phyloP scores from a whole-genome alignment of 2,329 filamentous ascomycete genomes.

The Zasmidium citrigriseum region DNA sequence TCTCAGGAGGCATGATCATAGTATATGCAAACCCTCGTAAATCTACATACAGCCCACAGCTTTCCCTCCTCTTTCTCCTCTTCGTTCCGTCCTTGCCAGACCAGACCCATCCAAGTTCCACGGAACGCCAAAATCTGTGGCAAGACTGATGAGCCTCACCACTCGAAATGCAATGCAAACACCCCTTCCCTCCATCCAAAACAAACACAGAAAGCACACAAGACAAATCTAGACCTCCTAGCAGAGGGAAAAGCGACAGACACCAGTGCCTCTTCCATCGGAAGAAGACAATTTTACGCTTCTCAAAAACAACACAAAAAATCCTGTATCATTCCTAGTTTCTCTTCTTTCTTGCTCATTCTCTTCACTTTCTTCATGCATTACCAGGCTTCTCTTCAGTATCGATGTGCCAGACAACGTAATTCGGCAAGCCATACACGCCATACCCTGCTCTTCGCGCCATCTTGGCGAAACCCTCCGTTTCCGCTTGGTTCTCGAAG shows the following conservation, averaged over 20 bases:
- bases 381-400: constrained; percentile 94
- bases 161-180: too few species aligned
- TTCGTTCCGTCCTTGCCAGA: background rate
- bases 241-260: too few species aligned
- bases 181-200: too few species aligned
- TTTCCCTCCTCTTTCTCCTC: too few species aligned
- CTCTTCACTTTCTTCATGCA: constrained; percentile 33
- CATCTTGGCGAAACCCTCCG: constrained; percentile 98
- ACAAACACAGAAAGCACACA: background rate
- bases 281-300: background rate
- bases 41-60: background rate
- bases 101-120: too few species aligned
- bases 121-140: too few species aligned
- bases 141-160: too few species aligned
- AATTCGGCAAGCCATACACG: constrained; percentile 91
- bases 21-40: background rate
- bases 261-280: too few species aligned
- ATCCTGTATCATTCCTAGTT: background rate
- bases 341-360: background rate
- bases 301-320: background rate
- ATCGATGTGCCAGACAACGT: constrained; percentile 98
- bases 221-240: background rate
- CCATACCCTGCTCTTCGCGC: constrained; percentile 92
- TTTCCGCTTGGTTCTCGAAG: constrained; percentile 98
- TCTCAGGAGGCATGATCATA: background rate